Base-by-base conservation (phyloP, 345 rosid genomes). In the Salix purpurea region DNA sequence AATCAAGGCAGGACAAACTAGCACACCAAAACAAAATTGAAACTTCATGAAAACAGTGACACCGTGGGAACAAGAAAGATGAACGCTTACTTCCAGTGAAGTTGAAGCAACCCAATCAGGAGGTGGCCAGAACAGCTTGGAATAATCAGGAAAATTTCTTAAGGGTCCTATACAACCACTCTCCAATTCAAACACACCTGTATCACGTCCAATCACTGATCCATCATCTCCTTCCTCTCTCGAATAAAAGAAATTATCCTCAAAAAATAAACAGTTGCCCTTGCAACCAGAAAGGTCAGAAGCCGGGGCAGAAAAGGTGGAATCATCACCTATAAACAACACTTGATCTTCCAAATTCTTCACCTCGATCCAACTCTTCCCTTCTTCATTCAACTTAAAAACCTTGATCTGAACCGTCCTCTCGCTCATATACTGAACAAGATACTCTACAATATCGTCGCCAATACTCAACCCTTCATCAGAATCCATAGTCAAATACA, bases 311-410 rank as follows among this genome's bases (percentile, higher is more conserved):
- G 97, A 88, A 78, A 93, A 96, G 13, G 88, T 82, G 69, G 89
- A 89, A 68, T 91, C 98, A 76, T 92, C 95, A n/a, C 98, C 97
- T n/a, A 92, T 70, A 74, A 96, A 96, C 89, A 96, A 78, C 77
- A 94, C 83, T 0, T 80, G 83, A 84, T 87, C 87, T 2, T 84
- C 87, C 72, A 96, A 83, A 69, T 83, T 84, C 34, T 70, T 75
- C 70, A 87, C 77, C 79, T 86, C 88, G 72, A 83, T 77, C 98
- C 99, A 96, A 77, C 78, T 69, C 85, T 79, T 73, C 65, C 36
- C 81, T 32, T 58, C 78, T 67, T 79, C 83, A 54, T 76, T 86
- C 86, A 96, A 84, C 80, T 67, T 87, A 75, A 78, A 96, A 30
- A 90, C 93, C 84, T 86, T 89, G 40, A 96, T 92, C 79, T 74